Evolutionary conservation across 2,329 filamentous ascomycete genomes (phyloP).

Genomic region (Alternaria atra): DNA sequence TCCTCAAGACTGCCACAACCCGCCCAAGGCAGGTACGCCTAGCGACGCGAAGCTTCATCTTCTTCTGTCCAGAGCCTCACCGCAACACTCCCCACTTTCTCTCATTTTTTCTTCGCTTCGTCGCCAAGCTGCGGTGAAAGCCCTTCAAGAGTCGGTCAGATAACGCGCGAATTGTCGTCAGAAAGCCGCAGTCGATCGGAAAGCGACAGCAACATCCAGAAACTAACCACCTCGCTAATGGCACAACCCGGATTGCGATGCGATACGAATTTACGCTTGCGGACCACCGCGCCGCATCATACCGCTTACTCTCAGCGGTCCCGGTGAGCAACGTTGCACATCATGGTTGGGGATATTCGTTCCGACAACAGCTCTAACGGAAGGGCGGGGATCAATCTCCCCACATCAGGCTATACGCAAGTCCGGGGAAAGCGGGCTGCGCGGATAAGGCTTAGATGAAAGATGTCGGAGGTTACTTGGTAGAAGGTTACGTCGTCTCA

Average conservation of each 20-base stretch:
- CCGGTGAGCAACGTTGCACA: slow-evolving; percentile 15
- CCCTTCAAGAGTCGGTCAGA: slow-evolving; percentile 19
- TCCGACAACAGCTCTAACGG: slow-evolving; percentile 20
- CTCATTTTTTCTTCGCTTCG: not conserved
- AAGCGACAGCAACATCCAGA: not conserved
- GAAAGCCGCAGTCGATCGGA: slow-evolving; percentile 8
- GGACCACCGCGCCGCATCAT: slow-evolving; percentile 7
- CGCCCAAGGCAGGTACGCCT: not conserved
- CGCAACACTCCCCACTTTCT: not conserved
- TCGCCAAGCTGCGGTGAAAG: slow-evolving; percentile 20
- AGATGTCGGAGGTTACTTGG: slow-evolving; percentile 10
- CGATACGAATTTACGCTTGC: slow-evolving; percentile 5
- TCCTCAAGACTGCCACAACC: not conserved
- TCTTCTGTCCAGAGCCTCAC: not conserved
- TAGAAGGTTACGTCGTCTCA: slow-evolving; percentile 24
- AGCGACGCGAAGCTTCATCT: not conserved
- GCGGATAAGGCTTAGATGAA: slow-evolving; percentile 9
- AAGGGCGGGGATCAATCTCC: slow-evolving; percentile 30
- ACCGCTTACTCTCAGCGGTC: slow-evolving; percentile 3
- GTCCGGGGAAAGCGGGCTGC: slow-evolving; percentile 31
- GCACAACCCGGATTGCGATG: slow-evolving; percentile 1
- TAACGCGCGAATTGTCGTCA: not conserved
- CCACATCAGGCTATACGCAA: slow-evolving; percentile 29
- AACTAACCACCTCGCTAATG: slow-evolving; percentile 7
- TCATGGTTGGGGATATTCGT: slow-evolving; percentile 22